Percentiles rank a stretch among this genome's conserved stretches.
phyloP scores from a whole-genome alignment of 164 flowering plant genomes.

The Vitis riparia region DNA sequence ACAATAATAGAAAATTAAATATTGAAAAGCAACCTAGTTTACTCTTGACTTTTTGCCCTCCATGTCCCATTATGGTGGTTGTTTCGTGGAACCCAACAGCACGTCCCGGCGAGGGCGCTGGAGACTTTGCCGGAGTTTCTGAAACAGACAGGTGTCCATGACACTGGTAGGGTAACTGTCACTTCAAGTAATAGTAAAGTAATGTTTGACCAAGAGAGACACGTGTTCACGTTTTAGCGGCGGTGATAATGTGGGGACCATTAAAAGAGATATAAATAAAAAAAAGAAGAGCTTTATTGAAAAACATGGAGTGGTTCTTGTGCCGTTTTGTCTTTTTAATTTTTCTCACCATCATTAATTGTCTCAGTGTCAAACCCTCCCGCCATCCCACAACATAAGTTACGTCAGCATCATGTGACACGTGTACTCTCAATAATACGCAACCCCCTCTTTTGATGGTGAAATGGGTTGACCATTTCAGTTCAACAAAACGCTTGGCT shows the following conservation, averaged over 20 bases:
- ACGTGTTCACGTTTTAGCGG: constrained; percentile 26
- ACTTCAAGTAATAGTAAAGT: constrained; percentile 19
- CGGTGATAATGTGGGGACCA: constrained; percentile 13
- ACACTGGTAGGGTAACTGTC: constrained; percentile 25
- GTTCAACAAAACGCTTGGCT: no score
- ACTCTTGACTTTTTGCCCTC: no score
- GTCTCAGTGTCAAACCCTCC: constrained; percentile 12
- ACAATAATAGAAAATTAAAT: background rate
- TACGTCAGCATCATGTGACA: constrained; percentile 25
- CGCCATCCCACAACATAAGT: constrained; percentile 1
- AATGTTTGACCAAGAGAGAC: constrained; percentile 9
- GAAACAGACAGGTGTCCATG: constrained; percentile 19
- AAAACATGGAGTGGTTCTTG: constrained; percentile 35
- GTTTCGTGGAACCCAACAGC: constrained; percentile 28
- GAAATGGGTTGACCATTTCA: no score
- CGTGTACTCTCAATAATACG: constrained; percentile 27
- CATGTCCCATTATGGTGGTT: no score
- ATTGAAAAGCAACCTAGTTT: background rate
- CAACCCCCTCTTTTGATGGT: no score
- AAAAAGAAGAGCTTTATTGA: constrained; percentile 19
- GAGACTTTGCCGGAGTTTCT: constrained; percentile 3
- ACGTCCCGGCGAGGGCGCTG: constrained; percentile 8
- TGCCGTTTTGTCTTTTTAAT: constrained; percentile 21
- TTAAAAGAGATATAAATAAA: background rate
- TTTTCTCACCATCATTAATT: constrained; percentile 13